phyloP scores from a whole-genome alignment of 108 stramenopile genomes.

The Cyclotella choctawhatcheeana region DNA sequence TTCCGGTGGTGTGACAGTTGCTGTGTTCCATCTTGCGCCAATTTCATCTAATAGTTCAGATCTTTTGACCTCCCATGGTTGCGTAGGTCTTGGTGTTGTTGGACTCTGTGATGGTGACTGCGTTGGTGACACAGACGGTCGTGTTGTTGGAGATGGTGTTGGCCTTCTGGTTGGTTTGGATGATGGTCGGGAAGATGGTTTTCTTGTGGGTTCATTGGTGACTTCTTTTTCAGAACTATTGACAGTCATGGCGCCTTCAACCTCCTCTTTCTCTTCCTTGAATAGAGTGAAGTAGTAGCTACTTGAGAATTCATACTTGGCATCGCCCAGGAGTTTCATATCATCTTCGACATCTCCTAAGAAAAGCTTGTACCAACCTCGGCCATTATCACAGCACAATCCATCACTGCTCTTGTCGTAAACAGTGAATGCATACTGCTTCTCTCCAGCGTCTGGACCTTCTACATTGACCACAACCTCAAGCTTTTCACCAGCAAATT shows the following conservation, averaged over 20 bases:
- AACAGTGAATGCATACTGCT: slow-evolving; percentile 58
- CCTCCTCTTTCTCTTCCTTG: slow-evolving; percentile 13
- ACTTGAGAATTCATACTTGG: slow-evolving; percentile 42
- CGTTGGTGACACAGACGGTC: slow-evolving; percentile 16
- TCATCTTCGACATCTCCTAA: slow-evolving; percentile 34
- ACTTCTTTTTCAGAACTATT: slow-evolving; percentile 9
- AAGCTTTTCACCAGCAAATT: slow-evolving; percentile 35
- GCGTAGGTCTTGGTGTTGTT: slow-evolving; percentile 27
- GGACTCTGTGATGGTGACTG: slow-evolving; percentile 10
- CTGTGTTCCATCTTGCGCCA: slow-evolving; percentile 29
- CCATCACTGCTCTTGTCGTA: slow-evolving; percentile 54
- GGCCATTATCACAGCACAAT: slow-evolving; percentile 40
- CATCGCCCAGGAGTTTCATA: slow-evolving; percentile 30
- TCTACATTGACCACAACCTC: slow-evolving; percentile 26
- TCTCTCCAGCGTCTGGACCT: slow-evolving; percentile 44
- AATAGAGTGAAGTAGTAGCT: slow-evolving; percentile 53
- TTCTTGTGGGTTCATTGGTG: slow-evolving; percentile 1
- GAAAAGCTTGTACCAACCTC: slow-evolving; percentile 45
- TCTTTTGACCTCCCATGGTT: slow-evolving; percentile 38
- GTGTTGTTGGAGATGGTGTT: slow-evolving; percentile 3
- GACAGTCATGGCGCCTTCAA: slow-evolving; percentile 8
- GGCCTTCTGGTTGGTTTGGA: slow-evolving; percentile 11
- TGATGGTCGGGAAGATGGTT: slow-evolving; percentile 3
- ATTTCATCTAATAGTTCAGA: slow-evolving; percentile 25
- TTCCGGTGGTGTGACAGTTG: slow-evolving; percentile 11